phyloP scores from a whole-genome alignment of 495 filamentous ascomycete species.

The Lasiosphaeria miniovina region DNA sequence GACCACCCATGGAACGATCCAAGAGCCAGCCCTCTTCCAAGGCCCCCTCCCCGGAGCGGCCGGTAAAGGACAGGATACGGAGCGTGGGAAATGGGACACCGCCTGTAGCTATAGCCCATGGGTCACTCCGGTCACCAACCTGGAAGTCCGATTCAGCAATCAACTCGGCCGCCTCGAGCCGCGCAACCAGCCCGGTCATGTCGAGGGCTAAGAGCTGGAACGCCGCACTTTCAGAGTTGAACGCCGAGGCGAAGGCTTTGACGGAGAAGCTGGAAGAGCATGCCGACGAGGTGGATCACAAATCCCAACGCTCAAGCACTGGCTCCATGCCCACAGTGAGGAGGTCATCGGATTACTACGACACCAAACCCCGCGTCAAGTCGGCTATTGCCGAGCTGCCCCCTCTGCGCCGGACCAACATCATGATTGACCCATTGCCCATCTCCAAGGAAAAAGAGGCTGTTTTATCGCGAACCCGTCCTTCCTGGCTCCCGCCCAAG shows the following conservation, averaged over 20 bases:
- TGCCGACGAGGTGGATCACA: constrained; percentile 61
- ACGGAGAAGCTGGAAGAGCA: constrained; percentile 87
- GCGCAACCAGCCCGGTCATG: constrained; percentile 31
- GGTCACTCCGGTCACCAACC: constrained; percentile 46
- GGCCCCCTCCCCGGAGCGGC: constrained; percentile 56
- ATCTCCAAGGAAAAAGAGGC: constrained; percentile 96
- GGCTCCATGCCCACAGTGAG: constrained; percentile 31
- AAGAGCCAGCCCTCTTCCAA: constrained; percentile 49
- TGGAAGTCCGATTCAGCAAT: constrained; percentile 40
- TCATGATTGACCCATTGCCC: constrained; percentile 94
- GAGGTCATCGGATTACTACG: constrained; percentile 39
- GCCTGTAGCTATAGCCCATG: constrained; percentile 44
- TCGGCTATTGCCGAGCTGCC: constrained; percentile 66
- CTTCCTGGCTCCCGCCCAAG: constrained; percentile 94
- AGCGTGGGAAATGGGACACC: constrained; percentile 55
- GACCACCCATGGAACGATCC: constrained; percentile 64
- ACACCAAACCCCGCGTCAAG: constrained; percentile 56
- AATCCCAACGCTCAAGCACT: constrained; percentile 35
- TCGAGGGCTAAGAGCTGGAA: constrained; percentile 83
- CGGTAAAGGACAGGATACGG: constrained; percentile 46
- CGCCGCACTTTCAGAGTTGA: constrained; percentile 71
- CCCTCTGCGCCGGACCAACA: constrained; percentile 78
- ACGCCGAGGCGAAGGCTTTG: constrained; percentile 81
- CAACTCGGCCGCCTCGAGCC: constrained; percentile 23
- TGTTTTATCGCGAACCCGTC: constrained; percentile 83